Evolutionary conservation across 1,139 yeast genomes (phyloP).

Genomic region (Lodderomyces oxycetoniae): DNA sequence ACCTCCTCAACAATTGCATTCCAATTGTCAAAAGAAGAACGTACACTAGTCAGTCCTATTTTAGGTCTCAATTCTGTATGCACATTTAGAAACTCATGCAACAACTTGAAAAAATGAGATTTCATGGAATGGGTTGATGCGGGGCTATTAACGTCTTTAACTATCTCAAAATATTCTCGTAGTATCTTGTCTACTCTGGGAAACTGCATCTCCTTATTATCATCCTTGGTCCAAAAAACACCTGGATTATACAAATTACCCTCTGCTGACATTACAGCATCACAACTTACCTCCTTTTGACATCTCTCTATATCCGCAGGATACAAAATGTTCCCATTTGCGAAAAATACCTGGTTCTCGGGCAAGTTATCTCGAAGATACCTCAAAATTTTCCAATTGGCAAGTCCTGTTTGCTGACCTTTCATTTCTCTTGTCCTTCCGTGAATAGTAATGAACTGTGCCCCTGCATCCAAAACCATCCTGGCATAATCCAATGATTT

Average conservation of each 20-base stretch:
- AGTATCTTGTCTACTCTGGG: slow-evolving; percentile 82
- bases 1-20: slow-evolving; percentile 66
- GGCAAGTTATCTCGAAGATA: slow-evolving; percentile 80
- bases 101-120: slow-evolving; percentile 83
- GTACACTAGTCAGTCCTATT: slow-evolving; percentile 56
- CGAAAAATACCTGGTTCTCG: slow-evolving; percentile 77
- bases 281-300: slow-evolving; percentile 57
- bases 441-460: slow-evolving; percentile 90
- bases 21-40: slow-evolving; percentile 52
- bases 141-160: slow-evolving; percentile 57
- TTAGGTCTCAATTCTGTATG: slow-evolving; percentile 75
- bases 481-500: slow-evolving; percentile 84
- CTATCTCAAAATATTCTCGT: slow-evolving; percentile 86
- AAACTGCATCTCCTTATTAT: slow-evolving; percentile 60
- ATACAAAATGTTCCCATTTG: slow-evolving; percentile 88
- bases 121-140: slow-evolving; percentile 86
- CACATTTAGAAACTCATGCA: slow-evolving; percentile 69
- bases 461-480: slow-evolving; percentile 92
- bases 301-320: slow-evolving; percentile 77
- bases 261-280: slow-evolving; percentile 97
- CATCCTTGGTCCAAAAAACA: slow-evolving; percentile 57
- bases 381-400: slow-evolving; percentile 81
- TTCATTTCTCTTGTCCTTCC: slow-evolving; percentile 97
- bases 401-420: slow-evolving; percentile 92
- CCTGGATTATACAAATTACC: slow-evolving; percentile 94